These are phyloP conservation scores for Beauveria medogensis DNA, from an alignment of 2,329 filamentous ascomycete genomes.

Conservation along the genomic window DNA sequence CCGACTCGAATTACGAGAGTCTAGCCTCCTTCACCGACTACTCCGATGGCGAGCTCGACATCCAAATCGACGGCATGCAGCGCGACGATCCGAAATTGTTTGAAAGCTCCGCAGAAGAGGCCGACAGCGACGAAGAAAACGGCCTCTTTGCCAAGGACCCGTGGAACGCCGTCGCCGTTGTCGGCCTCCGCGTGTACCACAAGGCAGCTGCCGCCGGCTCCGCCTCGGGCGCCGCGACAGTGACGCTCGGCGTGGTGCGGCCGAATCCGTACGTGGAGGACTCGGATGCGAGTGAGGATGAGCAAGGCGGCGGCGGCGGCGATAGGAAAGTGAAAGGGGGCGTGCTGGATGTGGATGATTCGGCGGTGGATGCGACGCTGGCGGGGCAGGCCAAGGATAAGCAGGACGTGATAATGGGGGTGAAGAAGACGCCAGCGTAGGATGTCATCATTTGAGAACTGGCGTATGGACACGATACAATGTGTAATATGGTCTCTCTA, in stretches of 20 bases:
- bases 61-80: conserved; percentile 16
- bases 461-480: too few species aligned
- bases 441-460: neutral
- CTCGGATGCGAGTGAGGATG: conserved; percentile 12
- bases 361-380: conserved; percentile 36
- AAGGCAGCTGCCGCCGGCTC: conserved; percentile 25
- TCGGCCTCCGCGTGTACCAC: conserved; percentile 54
- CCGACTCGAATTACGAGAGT: conserved; percentile 14
- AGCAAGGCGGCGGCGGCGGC: neutral
- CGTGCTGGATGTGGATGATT: conserved; percentile 37
- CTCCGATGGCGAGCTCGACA: conserved; percentile 32
- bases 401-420: conserved; percentile 29
- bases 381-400: conserved; percentile 25
- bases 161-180: conserved; percentile 57
- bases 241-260: conserved; percentile 32
- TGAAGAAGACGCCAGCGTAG: conserved; percentile 1
- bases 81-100: neutral
- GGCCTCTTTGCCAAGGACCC: conserved; percentile 45
- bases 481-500: neutral
- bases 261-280: conserved; percentile 25
- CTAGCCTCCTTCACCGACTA: conserved; percentile 30
- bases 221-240: conserved; percentile 16
- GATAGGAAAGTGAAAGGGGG: conserved; percentile 21
- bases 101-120: neutral
- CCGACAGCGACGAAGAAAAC: neutral